Base-by-base conservation (phyloP, 2,329 filamentous ascomycete species). In the Aspergillus pseudotamarii region DNA sequence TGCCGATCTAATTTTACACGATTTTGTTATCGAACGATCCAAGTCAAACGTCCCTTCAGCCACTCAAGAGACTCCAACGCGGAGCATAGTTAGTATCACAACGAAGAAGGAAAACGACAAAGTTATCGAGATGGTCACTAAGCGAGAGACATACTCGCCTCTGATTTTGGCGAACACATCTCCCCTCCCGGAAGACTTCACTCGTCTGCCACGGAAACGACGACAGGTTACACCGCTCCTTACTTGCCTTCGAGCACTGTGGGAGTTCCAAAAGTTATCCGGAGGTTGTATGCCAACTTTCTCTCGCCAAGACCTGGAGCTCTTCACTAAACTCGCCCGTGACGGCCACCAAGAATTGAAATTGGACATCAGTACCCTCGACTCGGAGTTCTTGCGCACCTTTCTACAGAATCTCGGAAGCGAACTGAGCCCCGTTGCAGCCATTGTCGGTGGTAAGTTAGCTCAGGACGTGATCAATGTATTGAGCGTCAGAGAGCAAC, bases 391-490 rank as follows among this genome's bases (percentile, higher is more conserved):
- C 70, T 81, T 98, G 30, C 87, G 92, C 61, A 89, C 85, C 72
- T 99, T 99, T 79, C 77, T 98, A 46, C 91, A 95, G 78, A 96
- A 96, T 69, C 83, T 97, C 6, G 91, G 89, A 60, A 88, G 88
- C 71, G 94, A 98, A 79, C 82, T 98, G 45, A 89, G 91, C 14
- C 93, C 95, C 9, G 92, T 96, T 10, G 90, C 92, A 0, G 94
- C 95, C 1, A 92, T 97, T 63, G 83, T 99, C 12, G 95, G 95
- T 56, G 95, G 94, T 11, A 89, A 94, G 76, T 85, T 99, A 19
- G 93, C 94, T 0, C 95, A 99, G 79, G 95, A 99, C 75, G 93
- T 97, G 58, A 98, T 99, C 80, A 98, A 98, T 72, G 94, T 97
- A 36, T 86, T 98, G 6, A 93, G 94, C 56, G 89, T 91, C 75